Base-by-base conservation (phyloP, 2,329 filamentous ascomycete genomes). In the Cytospora paraplurivora region DNA sequence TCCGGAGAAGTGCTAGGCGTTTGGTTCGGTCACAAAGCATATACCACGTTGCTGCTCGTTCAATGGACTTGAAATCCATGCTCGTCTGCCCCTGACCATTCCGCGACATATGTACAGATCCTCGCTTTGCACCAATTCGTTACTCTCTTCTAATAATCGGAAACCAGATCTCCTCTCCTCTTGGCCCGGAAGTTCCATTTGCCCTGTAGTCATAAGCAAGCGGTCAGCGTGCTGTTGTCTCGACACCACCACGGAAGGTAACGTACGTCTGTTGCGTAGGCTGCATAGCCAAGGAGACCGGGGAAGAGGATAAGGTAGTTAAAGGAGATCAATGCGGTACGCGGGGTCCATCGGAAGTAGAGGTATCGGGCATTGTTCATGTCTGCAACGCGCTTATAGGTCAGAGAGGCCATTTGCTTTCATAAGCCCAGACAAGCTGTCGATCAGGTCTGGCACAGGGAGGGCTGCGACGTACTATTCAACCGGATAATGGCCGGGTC, bases 271-370 rank as follows among this genome's bases (percentile, higher is more conserved):
- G 89, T 93, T 73, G 85, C 87, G 76, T 91, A 96, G 64, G 87
- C 92, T 62, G 91, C 73, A 73, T 88, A 88, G 54, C 88, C 88
- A 69, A 96, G 71, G 63, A 90, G 81, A 49, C 79, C 76, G 8
- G 95, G 95, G 51, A 97, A 85, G 60, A 88, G 79, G 38, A 88
- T 79, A 64, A 90, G 84, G 77, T 94, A 97, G 68, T 89, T 81
- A 74, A 97, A 86, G 5, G 89, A 88, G 72, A 97, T 77, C 79
- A 86, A 87, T 35, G 92, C 92, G 53, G 92, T 96, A 72, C 90
- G 85, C 59, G 87, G 85, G 41, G 90, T 98, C 92, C 92, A 98
- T 77, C 92, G 86, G 85, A 98, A 99, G 85, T 92, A 97, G 80
- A 92, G 92, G 85, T 93, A 89, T 69, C 95, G 90, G 81, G 91